phyloP scores from a whole-genome alignment of 163 green algal species.

The Chlorella variabilis region DNA sequence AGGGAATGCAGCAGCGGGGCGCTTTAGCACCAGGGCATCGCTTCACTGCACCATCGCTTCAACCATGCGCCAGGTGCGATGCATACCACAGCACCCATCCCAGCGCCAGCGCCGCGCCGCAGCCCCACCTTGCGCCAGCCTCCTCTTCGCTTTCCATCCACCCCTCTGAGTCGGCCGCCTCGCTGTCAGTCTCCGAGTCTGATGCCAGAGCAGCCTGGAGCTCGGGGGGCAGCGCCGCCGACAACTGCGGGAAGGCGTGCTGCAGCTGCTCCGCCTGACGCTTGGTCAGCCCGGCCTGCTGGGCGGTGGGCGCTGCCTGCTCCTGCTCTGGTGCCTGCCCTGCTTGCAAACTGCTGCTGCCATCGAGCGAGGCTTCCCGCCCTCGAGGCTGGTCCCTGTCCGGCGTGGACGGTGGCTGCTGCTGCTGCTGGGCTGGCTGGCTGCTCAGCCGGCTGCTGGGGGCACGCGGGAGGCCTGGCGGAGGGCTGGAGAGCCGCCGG shows the following conservation, averaged over 20 bases:
- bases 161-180: slow-evolving; percentile 13
- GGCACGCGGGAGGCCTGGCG: not conserved
- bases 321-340: not conserved
- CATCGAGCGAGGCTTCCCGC: too few relatives aligned
- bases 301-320: not conserved
- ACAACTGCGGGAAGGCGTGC: slow-evolving; percentile 29
- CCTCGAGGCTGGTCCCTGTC: not conserved
- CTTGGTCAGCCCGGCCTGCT: not conserved
- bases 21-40: too few relatives aligned
- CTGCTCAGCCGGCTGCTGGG: not conserved
- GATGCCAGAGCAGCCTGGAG: slow-evolving; percentile 23
- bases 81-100: too few relatives aligned
- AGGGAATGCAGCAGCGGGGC: not conserved
- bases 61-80: too few relatives aligned
- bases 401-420: slow-evolving; percentile 13
- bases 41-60: too few relatives aligned
- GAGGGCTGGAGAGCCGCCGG: not conserved
- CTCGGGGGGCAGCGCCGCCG: slow-evolving; percentile 33
- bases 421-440: not conserved
- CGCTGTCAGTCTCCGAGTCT: slow-evolving; percentile 14
- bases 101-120: too few relatives aligned
- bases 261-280: slow-evolving; percentile 35
- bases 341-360: not conserved
- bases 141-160: slow-evolving; percentile 41
- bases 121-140: not conserved